These are phyloP conservation scores for Monosporozyma yasuniensis DNA, from an alignment of 805 yeast species.

Conservation along the genomic window DNA sequence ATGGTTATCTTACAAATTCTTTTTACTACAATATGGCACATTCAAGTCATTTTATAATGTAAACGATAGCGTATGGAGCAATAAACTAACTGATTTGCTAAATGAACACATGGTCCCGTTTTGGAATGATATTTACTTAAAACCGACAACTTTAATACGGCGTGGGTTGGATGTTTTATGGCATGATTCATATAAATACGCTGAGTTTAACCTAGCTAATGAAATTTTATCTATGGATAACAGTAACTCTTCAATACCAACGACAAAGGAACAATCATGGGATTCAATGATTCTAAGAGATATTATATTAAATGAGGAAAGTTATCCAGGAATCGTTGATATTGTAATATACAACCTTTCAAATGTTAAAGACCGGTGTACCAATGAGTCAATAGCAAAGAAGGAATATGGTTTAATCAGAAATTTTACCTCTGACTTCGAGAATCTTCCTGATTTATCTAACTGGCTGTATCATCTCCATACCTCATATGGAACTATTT, in stretches of 20 bases:
- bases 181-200: constrained; percentile 18
- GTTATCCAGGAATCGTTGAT: constrained; percentile 25
- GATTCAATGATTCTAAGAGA: constrained; percentile 21
- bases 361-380: background rate
- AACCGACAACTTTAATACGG: constrained; percentile 16
- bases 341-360: constrained; percentile 27
- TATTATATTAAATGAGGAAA: constrained; percentile 22
- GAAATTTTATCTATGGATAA: background rate
- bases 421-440: constrained; percentile 19
- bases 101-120: constrained; percentile 26
- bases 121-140: constrained; percentile 25
- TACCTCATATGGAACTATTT: constrained; percentile 19
- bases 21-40: constrained; percentile 16
- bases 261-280: constrained; percentile 14
- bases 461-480: constrained; percentile 29
- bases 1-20: constrained; percentile 23
- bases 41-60: constrained; percentile 8
- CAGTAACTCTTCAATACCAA: background rate
- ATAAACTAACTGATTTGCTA: constrained; percentile 19
- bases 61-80: constrained; percentile 17
- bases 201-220: constrained; percentile 15
- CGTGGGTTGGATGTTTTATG: constrained; percentile 18
- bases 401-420: constrained; percentile 24
- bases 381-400: constrained; percentile 6
- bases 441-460: constrained; percentile 19